Conservation (phyloP, 2,329 filamentous ascomycete genomes). For the Colletotrichum navitas region DNA sequence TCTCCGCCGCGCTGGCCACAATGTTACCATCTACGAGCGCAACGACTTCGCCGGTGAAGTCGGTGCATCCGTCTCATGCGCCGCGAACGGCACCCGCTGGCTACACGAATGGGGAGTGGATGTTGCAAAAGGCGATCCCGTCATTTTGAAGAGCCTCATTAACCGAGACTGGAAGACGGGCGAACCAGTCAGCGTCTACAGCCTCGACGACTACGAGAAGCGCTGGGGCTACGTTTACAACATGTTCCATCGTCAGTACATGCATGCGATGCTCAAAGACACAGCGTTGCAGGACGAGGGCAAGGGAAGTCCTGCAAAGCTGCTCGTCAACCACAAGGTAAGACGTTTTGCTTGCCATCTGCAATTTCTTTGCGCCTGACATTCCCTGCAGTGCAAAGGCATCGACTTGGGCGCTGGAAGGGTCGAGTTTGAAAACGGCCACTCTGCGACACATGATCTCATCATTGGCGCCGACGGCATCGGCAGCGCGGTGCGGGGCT, state of each 20-base stretch:
- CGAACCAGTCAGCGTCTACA: conserved; percentile 73
- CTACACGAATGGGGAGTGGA: conserved; percentile 77
- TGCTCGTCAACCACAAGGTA: conserved; percentile 69
- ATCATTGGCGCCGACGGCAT: conserved; percentile 76
- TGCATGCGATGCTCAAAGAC: conserved; percentile 76
- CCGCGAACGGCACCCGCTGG: conserved; percentile 78
- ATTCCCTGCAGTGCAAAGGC: conserved; percentile 53
- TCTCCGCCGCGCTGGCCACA: conserved; percentile 60
- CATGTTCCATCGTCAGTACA: conserved; percentile 78
- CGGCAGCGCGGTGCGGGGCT: conserved; percentile 72
- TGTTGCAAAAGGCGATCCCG: conserved; percentile 72
- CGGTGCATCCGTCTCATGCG: conserved; percentile 75
- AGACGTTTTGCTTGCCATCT: conserved; percentile 22
- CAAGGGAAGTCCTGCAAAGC: conserved; percentile 63
- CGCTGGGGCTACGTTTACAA: conserved; percentile 75
- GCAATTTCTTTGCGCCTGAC: not conserved
- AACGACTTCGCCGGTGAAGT: conserved; percentile 76
- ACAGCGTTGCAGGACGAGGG: conserved; percentile 66
- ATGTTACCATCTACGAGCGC: conserved; percentile 73
- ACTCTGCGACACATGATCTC: conserved; percentile 65
- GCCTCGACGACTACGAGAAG: conserved; percentile 73
- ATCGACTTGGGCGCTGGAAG: conserved; percentile 65
- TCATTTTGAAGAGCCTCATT: conserved; percentile 75
- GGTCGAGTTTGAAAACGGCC: conserved; percentile 67
- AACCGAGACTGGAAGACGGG: conserved; percentile 79